These are phyloP conservation scores for Plasmodium adleri DNA, from an alignment of 169 alveolate genomes.

Conservation along the genomic window DNA sequence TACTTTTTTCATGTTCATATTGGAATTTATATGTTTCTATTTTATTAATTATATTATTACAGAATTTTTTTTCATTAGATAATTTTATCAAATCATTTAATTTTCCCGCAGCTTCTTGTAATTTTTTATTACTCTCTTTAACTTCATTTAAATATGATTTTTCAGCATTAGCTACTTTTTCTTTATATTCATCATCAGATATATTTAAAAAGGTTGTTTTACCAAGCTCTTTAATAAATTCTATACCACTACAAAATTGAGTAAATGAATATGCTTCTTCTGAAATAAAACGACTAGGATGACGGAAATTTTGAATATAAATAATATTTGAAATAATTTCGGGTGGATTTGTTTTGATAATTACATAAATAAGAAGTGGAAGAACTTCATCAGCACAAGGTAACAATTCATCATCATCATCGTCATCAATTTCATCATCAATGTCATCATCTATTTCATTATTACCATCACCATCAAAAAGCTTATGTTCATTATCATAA, in stretches of 20 bases:
- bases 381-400: slow-evolving; percentile 90
- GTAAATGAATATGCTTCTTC: slow-evolving; percentile 91
- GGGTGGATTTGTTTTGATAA: slow-evolving; percentile 88
- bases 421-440: not conserved
- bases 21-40: slow-evolving; percentile 27
- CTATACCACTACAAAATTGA: slow-evolving; percentile 88
- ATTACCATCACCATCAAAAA: not conserved
- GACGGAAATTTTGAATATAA: slow-evolving; percentile 87
- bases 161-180: slow-evolving; percentile 61
- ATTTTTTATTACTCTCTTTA: slow-evolving; percentile 62
- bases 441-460: not conserved
- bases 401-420: slow-evolving; percentile 52
- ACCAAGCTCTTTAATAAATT: slow-evolving; percentile 79
- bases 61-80: slow-evolving; percentile 46
- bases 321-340: slow-evolving; percentile 86
- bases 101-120: slow-evolving; percentile 74
- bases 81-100: slow-evolving; percentile 46
- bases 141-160: slow-evolving; percentile 59
- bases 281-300: slow-evolving; percentile 85
- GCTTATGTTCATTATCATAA: not conserved
- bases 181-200: slow-evolving; percentile 75
- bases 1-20: slow-evolving; percentile 26
- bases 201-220: slow-evolving; percentile 71
- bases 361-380: slow-evolving; percentile 86
- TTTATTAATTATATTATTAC: slow-evolving; percentile 29